Percentiles rank a stretch among this genome's conserved stretches.
phyloP scores from a whole-genome alignment of 768 basidiomycete genomes.

The Kwoniella pini region DNA sequence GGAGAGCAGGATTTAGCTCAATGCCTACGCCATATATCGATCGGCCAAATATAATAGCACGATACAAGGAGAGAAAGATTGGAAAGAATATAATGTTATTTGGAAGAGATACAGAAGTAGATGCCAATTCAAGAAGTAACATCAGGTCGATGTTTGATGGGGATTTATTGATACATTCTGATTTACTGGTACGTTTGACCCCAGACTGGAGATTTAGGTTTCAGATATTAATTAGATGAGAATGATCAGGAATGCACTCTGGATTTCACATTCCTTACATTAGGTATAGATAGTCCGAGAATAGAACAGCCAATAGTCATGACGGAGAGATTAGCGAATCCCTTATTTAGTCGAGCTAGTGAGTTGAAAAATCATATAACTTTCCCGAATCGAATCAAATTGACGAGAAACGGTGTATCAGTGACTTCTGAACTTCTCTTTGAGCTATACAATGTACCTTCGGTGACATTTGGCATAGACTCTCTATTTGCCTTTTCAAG shows the following conservation, averaged over 20 bases:
- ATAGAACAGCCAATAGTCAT: constrained; percentile 88
- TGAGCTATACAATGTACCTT: constrained; percentile 84
- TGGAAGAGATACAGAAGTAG: constrained; percentile 81
- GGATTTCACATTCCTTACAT: constrained; percentile 83
- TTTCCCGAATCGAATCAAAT: neutral
- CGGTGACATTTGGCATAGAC: constrained; percentile 83
- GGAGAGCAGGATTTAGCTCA: constrained; percentile 81
- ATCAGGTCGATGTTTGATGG: constrained; percentile 88
- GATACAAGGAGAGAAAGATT: constrained; percentile 84
- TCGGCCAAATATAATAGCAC: constrained; percentile 71
- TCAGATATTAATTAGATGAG: neutral
- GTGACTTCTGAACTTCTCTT: constrained; percentile 97
- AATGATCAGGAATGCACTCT: constrained; percentile 79
- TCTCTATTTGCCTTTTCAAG: constrained; percentile 89
- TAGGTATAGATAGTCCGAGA: constrained; percentile 74
- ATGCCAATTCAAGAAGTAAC: constrained; percentile 77
- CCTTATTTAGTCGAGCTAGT: constrained; percentile 84
- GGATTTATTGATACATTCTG: constrained; percentile 86
- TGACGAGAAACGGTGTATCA: constrained; percentile 46
- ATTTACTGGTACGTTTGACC: constrained; percentile 72
- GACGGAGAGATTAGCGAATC: constrained; percentile 87
- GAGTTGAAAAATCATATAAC: constrained; percentile 55
- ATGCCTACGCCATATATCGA: constrained; percentile 63
- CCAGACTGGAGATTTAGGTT: neutral
- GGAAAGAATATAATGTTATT: constrained; percentile 83